phyloP scores from a whole-genome alignment of 1,284 basidiomycete genomes.

The Fomes fomentarius region DNA sequence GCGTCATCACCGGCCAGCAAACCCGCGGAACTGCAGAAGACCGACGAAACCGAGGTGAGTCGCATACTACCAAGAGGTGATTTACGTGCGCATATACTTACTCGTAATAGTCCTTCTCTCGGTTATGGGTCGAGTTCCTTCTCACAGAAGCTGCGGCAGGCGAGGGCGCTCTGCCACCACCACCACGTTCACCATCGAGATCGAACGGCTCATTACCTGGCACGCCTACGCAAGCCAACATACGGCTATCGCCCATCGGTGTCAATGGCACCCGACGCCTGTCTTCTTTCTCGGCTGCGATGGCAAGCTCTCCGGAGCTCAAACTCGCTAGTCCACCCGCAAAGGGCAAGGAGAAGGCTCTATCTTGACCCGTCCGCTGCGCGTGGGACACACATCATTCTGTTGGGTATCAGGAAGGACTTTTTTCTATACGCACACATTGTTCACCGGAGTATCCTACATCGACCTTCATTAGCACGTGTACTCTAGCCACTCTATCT shows the following conservation, averaged over 20 bases:
- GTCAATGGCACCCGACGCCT: slow-evolving; percentile 47
- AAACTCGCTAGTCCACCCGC: slow-evolving; percentile 43
- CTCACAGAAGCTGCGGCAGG: slow-evolving; percentile 84
- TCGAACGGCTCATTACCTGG: slow-evolving; percentile 50
- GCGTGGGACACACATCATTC: too few species aligned
- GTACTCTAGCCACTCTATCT: too few species aligned
- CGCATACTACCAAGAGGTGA: too few species aligned
- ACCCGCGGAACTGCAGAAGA: slow-evolving; percentile 65
- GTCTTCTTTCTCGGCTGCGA: slow-evolving; percentile 49
- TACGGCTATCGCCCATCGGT: slow-evolving; percentile 37
- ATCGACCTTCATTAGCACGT: too few species aligned
- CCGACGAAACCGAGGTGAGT: slow-evolving; percentile 76
- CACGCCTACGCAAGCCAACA: slow-evolving; percentile 46
- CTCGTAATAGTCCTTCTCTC: slow-evolving; percentile 65
- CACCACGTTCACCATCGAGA: slow-evolving; percentile 36
- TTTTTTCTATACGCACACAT: too few species aligned
- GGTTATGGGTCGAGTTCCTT: slow-evolving; percentile 94
- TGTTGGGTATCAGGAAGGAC: too few species aligned
- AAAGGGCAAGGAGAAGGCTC: slow-evolving; percentile 34
- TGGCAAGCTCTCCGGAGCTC: slow-evolving; percentile 58
- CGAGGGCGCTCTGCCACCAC: slow-evolving; percentile 35
- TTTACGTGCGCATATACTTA: background rate
- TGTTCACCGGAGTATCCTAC: too few species aligned
- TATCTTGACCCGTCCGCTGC: slow-evolving; percentile 1
- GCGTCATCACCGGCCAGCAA: slow-evolving; percentile 48